These are phyloP conservation scores for Malus sieversii DNA, from an alignment of 306 rosid genomes.

Conservation along the genomic window DNA sequence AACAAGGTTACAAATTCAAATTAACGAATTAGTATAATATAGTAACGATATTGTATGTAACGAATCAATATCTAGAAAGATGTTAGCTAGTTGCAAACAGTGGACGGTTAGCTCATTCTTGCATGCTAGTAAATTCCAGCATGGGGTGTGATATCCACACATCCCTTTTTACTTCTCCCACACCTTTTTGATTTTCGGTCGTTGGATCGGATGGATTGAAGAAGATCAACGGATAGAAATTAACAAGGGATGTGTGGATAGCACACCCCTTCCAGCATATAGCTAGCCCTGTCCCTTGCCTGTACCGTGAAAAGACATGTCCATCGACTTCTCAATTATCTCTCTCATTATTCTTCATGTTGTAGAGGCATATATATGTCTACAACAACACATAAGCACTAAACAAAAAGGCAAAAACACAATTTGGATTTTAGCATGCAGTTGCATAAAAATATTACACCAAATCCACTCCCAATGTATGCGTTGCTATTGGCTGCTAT, in stretches of 20 bases:
- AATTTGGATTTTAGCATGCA: slow-evolving; percentile 40
- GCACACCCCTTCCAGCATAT: slow-evolving; percentile 4
- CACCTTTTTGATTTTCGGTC: too few species aligned
- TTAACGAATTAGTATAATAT: too few species aligned
- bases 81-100: background rate
- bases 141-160: too few species aligned
- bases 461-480: background rate
- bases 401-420: slow-evolving; percentile 30
- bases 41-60: too few species aligned
- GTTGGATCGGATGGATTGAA: too few species aligned
- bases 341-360: slow-evolving; percentile 23
- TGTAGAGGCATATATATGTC: background rate
- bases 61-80: too few species aligned
- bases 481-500: background rate
- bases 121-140: slow-evolving; percentile 35
- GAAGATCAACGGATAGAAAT: too few species aligned
- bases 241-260: too few species aligned
- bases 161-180: too few species aligned
- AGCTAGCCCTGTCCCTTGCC: slow-evolving; percentile 8
- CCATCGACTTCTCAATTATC: slow-evolving; percentile 11
- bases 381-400: background rate
- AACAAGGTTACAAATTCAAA: too few species aligned
- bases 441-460: background rate
- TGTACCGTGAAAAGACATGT: slow-evolving; percentile 21
- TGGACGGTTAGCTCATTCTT: slow-evolving; percentile 16